Conservation (phyloP, 495 filamentous ascomycete genomes). For the Penicillium ucsense region DNA sequence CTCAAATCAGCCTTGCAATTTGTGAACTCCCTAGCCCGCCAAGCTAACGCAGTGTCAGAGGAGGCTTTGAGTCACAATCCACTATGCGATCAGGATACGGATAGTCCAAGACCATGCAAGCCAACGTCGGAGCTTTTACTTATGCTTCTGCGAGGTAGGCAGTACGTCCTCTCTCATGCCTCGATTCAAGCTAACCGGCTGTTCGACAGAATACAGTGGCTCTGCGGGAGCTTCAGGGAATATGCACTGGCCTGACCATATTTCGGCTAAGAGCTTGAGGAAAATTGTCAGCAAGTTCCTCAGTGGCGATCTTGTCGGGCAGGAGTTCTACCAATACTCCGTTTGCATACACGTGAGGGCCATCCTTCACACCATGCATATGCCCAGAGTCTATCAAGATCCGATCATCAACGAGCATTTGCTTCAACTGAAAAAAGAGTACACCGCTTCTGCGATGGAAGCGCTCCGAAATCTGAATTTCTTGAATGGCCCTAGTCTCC, state of each 20-base stretch:
- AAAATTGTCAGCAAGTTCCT: conserved; percentile 13
- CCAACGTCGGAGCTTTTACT: conserved; percentile 17
- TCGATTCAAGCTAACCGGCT: neutral
- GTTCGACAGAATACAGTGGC: conserved; percentile 3
- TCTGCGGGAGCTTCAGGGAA: neutral
- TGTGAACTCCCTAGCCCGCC: conserved; percentile 13
- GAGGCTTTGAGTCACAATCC: conserved; percentile 1
- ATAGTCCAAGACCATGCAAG: conserved; percentile 2
- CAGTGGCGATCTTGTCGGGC: conserved; percentile 1
- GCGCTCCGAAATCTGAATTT: conserved; percentile 14
- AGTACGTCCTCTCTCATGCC: neutral
- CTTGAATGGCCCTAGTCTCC: conserved; percentile 11
- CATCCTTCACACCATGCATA: conserved; percentile 10
- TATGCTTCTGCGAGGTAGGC: conserved; percentile 21
- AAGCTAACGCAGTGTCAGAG: neutral
- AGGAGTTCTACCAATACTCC: conserved; percentile 19
- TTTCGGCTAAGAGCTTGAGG: conserved; percentile 14
- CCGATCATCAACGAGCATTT: conserved; percentile 11
- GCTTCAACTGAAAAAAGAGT: conserved; percentile 10
- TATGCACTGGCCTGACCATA: conserved; percentile 23
- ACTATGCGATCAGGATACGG: neutral
- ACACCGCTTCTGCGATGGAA: conserved; percentile 11
- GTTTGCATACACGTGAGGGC: conserved; percentile 22
- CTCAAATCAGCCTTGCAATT: conserved; percentile 16
- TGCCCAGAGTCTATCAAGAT: conserved; percentile 10